Conservation (phyloP, 129 eudicot species). For the Helichrysum umbraculigerum region DNA sequence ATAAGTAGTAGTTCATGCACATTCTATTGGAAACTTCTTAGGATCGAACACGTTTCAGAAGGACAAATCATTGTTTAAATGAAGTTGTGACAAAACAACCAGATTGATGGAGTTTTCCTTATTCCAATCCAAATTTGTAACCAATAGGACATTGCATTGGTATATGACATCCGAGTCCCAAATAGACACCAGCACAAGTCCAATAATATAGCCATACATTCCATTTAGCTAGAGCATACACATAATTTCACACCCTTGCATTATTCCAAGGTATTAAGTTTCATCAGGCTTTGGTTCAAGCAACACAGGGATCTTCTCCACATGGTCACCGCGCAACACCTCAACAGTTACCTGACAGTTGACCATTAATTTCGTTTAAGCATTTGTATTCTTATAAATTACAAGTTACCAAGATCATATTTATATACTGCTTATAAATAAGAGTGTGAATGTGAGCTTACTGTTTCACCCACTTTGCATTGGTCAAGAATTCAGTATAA, state of each 20-base stretch:
- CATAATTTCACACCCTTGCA: background rate
- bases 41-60: too few species aligned
- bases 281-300: constrained; percentile 87
- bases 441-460: constrained; percentile 21
- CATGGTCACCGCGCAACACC: constrained; percentile 77
- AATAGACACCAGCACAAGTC: background rate
- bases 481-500: constrained; percentile 89
- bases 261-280: constrained; percentile 36
- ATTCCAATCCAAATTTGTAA: background rate
- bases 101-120: background rate
- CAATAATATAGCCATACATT: background rate
- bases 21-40: too few species aligned
- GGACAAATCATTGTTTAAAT: too few species aligned
- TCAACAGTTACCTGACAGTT: constrained; percentile 52
- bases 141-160: background rate
- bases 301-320: constrained; percentile 72
- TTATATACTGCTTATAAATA: too few species aligned
- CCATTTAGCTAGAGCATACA: too few species aligned
- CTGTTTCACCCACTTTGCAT: constrained; percentile 85
- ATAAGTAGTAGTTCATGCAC: too few species aligned
- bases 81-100: too few species aligned
- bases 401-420: background rate
- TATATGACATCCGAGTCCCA: background rate
- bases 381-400: background rate
- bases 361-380: constrained; percentile 1